Evolutionary conservation across 1,284 basidiomycete species (phyloP).

Genomic region (Clitocybe nebularis): DNA sequence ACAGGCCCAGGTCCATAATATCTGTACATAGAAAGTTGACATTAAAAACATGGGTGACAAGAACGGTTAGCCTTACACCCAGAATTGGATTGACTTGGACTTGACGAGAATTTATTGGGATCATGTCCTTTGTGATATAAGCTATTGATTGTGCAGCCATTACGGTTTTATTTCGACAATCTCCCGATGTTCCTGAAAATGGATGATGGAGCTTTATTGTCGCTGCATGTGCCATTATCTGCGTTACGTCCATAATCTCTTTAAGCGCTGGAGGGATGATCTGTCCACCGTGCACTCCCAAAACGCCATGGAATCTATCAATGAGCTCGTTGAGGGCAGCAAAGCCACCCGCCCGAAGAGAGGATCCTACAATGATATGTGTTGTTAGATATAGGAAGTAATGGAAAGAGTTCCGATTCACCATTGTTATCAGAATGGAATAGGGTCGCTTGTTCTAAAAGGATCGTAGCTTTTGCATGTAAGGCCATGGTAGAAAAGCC

Average conservation of each 20-base stretch:
- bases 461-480: constrained; percentile 22
- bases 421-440: not conserved
- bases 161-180: constrained; percentile 13
- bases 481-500: constrained; percentile 18
- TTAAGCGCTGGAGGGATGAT: not conserved
- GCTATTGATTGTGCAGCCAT: constrained; percentile 14
- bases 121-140: constrained; percentile 11
- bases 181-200: constrained; percentile 7
- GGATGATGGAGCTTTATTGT: constrained; percentile 16
- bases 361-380: too few species aligned
- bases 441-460: constrained; percentile 18
- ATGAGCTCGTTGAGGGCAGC: not conserved
- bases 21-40: too few species aligned
- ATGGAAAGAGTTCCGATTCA: too few species aligned
- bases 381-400: too few species aligned
- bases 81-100: constrained; percentile 14
- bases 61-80: too few species aligned
- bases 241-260: constrained; percentile 14
- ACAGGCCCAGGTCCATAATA: not conserved
- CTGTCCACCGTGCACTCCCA: not conserved
- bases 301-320: not conserved
- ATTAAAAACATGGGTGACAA: too few species aligned
- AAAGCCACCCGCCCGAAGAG: too few species aligned
- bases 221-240: constrained; percentile 17
- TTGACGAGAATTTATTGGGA: constrained; percentile 8